phyloP scores from a whole-genome alignment of 345 rosid genomes.

The Moricandia moricandioides region DNA sequence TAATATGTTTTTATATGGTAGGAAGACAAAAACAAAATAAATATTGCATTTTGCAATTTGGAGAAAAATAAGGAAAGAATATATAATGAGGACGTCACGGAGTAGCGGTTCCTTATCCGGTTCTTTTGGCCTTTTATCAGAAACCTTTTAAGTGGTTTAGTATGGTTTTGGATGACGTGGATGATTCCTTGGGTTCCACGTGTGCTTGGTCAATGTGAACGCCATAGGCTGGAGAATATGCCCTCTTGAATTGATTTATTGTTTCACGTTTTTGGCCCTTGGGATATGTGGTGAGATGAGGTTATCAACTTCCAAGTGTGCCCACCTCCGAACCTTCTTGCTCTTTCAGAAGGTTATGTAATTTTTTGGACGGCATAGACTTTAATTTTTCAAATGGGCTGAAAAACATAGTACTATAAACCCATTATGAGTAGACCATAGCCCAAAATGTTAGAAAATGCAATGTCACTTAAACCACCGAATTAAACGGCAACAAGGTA shows the following conservation, averaged over 20 bases:
- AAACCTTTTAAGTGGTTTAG: slow-evolving; percentile 26
- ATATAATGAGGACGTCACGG: slow-evolving; percentile 15
- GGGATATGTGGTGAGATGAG: slow-evolving; percentile 34
- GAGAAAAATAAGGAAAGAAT: background rate
- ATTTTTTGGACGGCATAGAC: background rate
- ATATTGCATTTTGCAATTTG: background rate
- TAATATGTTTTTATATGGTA: background rate
- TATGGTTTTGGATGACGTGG: slow-evolving; percentile 34
- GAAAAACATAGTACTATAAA: background rate
- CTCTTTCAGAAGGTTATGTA: background rate
- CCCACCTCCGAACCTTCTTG: slow-evolving; percentile 15
- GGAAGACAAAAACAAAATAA: background rate
- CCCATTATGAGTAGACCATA: background rate
- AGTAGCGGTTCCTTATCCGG: slow-evolving; percentile 32
- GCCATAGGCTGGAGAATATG: slow-evolving; percentile 29
- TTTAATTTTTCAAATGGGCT: background rate
- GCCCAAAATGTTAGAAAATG: background rate
- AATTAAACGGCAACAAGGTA: background rate
- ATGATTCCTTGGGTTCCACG: slow-evolving; percentile 21
- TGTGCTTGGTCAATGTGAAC: slow-evolving; percentile 23
- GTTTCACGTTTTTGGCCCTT: slow-evolving; percentile 10
- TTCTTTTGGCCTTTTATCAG: slow-evolving; percentile 24
- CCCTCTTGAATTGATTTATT: slow-evolving; percentile 18
- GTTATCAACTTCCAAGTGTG: background rate
- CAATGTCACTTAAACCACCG: background rate